Base-by-base conservation (phyloP, 1,284 basidiomycete species). In the Golubevia pallescens region DNA sequence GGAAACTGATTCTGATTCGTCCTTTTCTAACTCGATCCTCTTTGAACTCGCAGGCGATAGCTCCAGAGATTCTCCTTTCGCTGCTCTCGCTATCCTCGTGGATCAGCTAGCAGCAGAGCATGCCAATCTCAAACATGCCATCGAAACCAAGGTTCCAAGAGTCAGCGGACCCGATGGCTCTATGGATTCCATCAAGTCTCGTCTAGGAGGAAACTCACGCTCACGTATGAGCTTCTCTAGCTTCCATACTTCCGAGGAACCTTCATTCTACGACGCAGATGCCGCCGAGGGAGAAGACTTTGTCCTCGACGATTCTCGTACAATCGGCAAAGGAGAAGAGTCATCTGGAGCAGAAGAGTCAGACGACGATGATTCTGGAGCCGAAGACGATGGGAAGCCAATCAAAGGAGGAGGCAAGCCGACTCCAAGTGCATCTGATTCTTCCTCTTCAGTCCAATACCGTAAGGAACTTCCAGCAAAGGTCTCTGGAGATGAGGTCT, bases 401-500 rank as follows among this genome's bases (percentile, higher is more conserved):
- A 13, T 16, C 16, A 13, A 10, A 48, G 42, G 42, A 48, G 16
- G 16, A 16, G 42, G 42, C 8, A 28, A 28, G 28, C 28, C 28
- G 28, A 28, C 28, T 28, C 28, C 28, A 28, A 48, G 42, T 16
- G 8, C 42, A 13, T 10, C 8, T 10, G 16, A 48, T 13, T 48
- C 42, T 13, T 10, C 42, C 8, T 10, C 42, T 16, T 48, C 42
- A 16, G 42, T 48, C 16, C 42, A 48, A 48, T 48, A 48, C 16
- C 42, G 42, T 38, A 38, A 38, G 1, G 87, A 87, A 59, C 87
- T 97, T 53, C 94, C 91, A 16, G 84, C 86, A 16, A 86, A 86
- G 3, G 86, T 87, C 0, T 86, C 86, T 4, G 91, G 90, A 1
- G 93, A 95, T 66, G 94, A 97, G 86, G 92, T 93, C 2, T 94